Percentiles rank a stretch among this genome's conserved stretches.
These are phyloP conservation scores for Fraxinus baroniana DNA, from an alignment of 305 asterid species.

Conservation along the genomic window DNA sequence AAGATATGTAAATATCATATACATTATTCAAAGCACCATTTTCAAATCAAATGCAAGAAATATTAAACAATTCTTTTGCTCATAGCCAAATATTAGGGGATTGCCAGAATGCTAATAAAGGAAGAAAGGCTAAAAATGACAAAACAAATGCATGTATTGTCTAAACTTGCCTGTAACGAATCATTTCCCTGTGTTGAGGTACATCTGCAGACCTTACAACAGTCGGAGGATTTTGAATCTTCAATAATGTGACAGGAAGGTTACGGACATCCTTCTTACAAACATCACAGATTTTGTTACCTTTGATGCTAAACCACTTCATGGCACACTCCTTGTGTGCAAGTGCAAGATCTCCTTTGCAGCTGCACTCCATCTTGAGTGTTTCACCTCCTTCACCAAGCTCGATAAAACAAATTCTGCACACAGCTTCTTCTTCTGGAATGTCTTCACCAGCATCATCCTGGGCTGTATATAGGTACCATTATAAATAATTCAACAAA, in stretches of 20 bases:
- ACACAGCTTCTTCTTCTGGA: conserved; percentile 98
- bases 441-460: conserved; percentile 80
- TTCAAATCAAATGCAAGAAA: too few relatives aligned
- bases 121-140: neutral
- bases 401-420: conserved; percentile 92
- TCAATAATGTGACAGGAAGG: conserved; percentile 82
- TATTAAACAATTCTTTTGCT: neutral
- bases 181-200: conserved; percentile 53
- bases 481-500: conserved; percentile 4
- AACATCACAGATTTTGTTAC: conserved; percentile 86
- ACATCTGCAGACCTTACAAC: conserved; percentile 44
- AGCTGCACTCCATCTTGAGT: conserved; percentile 92
- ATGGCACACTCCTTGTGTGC: conserved; percentile 90
- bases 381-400: conserved; percentile 94
- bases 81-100: conserved; percentile 5
- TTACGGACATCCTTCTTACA: conserved; percentile 87
- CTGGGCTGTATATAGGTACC: conserved; percentile 29
- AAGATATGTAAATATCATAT: too few relatives aligned
- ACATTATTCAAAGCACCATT: too few relatives aligned
- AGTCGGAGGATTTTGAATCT: conserved; percentile 67
- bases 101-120: neutral
- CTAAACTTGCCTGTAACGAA: conserved; percentile 73
- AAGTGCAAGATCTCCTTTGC: conserved; percentile 98
- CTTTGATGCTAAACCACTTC: conserved; percentile 95
- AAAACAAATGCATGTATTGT: neutral